Conservation (phyloP, 495 filamentous ascomycete genomes). For the Pyrenula aspistea region DNA sequence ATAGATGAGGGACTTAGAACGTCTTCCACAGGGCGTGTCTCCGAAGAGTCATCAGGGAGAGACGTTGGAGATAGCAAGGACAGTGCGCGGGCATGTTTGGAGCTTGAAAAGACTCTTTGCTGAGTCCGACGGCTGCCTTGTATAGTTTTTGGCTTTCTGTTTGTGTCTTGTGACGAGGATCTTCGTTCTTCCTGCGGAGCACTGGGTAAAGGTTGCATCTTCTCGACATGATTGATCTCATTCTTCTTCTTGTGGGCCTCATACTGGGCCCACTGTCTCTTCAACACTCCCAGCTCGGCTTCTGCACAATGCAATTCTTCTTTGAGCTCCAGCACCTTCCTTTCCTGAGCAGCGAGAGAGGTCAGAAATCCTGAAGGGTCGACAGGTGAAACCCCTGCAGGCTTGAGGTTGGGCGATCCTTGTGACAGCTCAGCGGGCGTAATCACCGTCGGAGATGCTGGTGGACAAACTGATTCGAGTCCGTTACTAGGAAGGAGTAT, state of each 20-base stretch:
- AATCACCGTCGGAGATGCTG: conserved; percentile 25
- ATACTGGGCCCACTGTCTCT: conserved; percentile 69
- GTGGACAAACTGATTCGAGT: conserved; percentile 17
- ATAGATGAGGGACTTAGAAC: neutral
- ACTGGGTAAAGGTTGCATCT: conserved; percentile 40
- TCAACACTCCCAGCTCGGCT: conserved; percentile 58
- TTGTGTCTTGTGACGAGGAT: conserved; percentile 25
- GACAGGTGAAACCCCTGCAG: conserved; percentile 29
- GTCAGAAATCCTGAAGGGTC: conserved; percentile 73
- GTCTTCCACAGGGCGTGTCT: neutral
- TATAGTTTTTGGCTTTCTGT: conserved; percentile 6
- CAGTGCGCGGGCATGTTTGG: conserved; percentile 64
- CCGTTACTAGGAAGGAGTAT: conserved; percentile 33
- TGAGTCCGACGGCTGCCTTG: conserved; percentile 17
- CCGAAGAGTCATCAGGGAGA: neutral
- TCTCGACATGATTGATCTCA: conserved; percentile 44
- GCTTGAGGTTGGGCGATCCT: conserved; percentile 15
- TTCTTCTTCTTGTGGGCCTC: conserved; percentile 69
- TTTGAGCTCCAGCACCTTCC: conserved; percentile 80
- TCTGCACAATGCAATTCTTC: conserved; percentile 82
- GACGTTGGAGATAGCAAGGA: conserved; percentile 66
- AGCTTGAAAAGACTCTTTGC: conserved; percentile 55
- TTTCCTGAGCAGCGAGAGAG: conserved; percentile 82
- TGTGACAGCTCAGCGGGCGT: conserved; percentile 26
- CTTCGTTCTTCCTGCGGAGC: neutral